phyloP scores from a whole-genome alignment of 2,329 filamentous ascomycete species.

The Trichoderma atroviride region DNA sequence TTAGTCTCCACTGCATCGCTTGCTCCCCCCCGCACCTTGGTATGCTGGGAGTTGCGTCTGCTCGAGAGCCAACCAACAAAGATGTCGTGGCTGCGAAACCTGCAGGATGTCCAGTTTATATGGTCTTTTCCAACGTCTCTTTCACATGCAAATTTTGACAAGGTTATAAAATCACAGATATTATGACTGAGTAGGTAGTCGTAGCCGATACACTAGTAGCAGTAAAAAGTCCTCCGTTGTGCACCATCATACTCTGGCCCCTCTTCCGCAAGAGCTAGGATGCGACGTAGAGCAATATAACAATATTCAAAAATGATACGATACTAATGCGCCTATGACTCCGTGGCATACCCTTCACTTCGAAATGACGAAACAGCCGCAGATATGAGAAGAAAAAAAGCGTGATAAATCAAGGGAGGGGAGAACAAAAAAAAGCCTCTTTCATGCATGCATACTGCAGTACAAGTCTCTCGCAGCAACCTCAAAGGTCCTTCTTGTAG shows the following conservation, averaged over 20 bases:
- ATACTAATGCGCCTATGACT: conserved; percentile 7
- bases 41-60: not conserved
- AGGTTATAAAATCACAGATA: not conserved
- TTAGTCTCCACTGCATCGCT: conserved; percentile 1
- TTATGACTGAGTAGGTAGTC: not conserved
- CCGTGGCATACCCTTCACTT: not conserved
- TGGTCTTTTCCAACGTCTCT: not conserved
- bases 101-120: not conserved
- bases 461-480: not conserved
- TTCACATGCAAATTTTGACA: conserved; percentile 21
- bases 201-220: not conserved
- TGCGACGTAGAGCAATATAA: not conserved
- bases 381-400: not conserved
- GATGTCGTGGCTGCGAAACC: not conserved
- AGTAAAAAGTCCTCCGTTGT: not conserved
- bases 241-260: conserved; percentile 3
- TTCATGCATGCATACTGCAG: not conserved
- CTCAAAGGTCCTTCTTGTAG: conserved; percentile 62
- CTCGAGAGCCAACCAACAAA: not conserved
- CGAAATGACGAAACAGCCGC: conserved; percentile 2
- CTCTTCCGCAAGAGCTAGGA: conserved; percentile 10
- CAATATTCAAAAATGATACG: conserved; percentile 20
- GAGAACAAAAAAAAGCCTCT: conserved; percentile 8
- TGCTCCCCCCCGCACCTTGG: not conserved
- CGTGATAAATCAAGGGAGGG: not conserved